These are phyloP conservation scores for Eimeria brunetti DNA, from an alignment of 169 alveolate genomes.

Conservation along the genomic window DNA sequence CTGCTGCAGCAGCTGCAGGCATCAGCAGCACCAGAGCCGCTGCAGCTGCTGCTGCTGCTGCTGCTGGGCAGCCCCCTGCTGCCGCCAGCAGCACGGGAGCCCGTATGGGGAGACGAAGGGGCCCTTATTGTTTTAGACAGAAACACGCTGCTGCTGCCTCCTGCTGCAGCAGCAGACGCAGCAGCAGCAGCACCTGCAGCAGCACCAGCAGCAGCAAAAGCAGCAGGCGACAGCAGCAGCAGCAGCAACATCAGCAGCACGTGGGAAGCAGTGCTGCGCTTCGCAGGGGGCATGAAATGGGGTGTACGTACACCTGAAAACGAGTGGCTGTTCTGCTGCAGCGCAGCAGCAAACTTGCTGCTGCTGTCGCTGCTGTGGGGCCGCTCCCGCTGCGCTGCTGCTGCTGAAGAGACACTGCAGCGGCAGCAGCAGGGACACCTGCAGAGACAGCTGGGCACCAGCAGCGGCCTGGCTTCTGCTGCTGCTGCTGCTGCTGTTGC, in stretches of 20 bases:
- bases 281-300: constrained; percentile 1
- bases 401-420: neutral
- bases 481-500: constrained; percentile 50
- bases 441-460: constrained; percentile 50
- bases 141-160: constrained; percentile 21
- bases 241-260: constrained; percentile 29
- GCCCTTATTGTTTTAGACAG: constrained; percentile 20
- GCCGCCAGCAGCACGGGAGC: constrained; percentile 30
- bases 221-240: neutral
- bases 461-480: constrained; percentile 44
- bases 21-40: constrained; percentile 41
- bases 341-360: constrained; percentile 27
- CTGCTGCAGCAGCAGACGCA: constrained; percentile 16
- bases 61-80: constrained; percentile 36
- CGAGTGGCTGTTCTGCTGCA: constrained; percentile 41
- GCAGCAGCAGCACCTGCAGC: constrained; percentile 6
- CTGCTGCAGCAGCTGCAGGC: constrained; percentile 69
- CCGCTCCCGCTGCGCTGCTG: neutral
- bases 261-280: constrained; percentile 42
- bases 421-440: constrained; percentile 55
- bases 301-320: constrained; percentile 55
- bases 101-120: constrained; percentile 55
- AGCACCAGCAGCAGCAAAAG: neutral
- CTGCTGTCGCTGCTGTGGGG: constrained; percentile 6
- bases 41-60: constrained; percentile 52